These are phyloP conservation scores for Hanseniaspora vineae DNA, from an alignment of 805 yeast species.

Conservation along the genomic window DNA sequence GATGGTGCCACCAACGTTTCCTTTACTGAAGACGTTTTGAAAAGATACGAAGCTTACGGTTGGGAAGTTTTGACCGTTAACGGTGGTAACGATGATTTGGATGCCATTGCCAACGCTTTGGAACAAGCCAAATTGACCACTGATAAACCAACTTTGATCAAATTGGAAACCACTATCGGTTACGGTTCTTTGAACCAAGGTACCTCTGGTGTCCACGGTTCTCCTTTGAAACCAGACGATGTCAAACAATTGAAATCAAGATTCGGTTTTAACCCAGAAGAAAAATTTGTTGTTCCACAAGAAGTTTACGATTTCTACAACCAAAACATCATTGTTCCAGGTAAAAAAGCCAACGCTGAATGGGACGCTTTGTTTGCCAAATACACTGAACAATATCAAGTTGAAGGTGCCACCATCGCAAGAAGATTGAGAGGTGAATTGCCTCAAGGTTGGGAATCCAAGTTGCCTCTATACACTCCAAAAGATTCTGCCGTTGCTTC, in stretches of 20 bases:
- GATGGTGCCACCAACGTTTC: conserved; percentile 87
- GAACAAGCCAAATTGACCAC: conserved; percentile 62
- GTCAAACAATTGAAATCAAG: conserved; percentile 70
- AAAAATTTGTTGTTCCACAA: conserved; percentile 65
- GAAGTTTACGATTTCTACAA: conserved; percentile 68
- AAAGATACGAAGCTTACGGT: conserved; percentile 83
- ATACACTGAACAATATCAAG: conserved; percentile 62
- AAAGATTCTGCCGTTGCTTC: conserved; percentile 78
- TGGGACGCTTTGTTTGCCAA: conserved; percentile 58
- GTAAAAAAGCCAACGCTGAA: conserved; percentile 54
- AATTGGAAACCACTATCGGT: conserved; percentile 86
- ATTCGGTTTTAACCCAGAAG: conserved; percentile 80
- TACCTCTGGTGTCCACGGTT: conserved; percentile 88
- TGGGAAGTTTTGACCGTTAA: conserved; percentile 76
- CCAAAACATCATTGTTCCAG: conserved; percentile 40
- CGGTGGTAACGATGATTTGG: conserved; percentile 71
- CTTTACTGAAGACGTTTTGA: conserved; percentile 83
- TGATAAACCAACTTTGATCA: conserved; percentile 82
- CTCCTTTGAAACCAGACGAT: conserved; percentile 91
- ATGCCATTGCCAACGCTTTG: conserved; percentile 59
- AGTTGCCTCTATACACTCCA: conserved; percentile 69
- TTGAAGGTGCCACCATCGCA: conserved; percentile 60
- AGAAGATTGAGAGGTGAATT: conserved; percentile 70
- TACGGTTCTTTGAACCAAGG: conserved; percentile 80
- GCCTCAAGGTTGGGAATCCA: conserved; percentile 70